Conservation (phyloP, 805 yeast species). For the Soucietia sequanensis region DNA sequence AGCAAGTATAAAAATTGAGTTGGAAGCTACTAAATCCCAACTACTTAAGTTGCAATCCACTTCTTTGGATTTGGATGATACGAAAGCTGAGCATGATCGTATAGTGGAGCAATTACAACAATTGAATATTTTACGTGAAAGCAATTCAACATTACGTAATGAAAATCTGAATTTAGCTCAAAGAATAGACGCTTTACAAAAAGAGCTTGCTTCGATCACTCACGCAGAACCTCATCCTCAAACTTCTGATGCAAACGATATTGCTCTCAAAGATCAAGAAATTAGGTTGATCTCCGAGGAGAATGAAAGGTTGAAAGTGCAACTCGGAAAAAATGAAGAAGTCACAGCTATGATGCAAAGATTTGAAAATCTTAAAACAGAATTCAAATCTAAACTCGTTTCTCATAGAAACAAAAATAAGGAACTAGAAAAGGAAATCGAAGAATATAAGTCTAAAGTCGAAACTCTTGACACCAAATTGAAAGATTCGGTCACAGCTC, state of each 20-base stretch:
- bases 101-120: constrained; percentile 57
- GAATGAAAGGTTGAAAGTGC: constrained; percentile 50
- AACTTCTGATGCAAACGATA: not conserved
- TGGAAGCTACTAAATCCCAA: constrained; percentile 53
- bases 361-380: constrained; percentile 27
- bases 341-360: constrained; percentile 28
- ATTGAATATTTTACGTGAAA: constrained; percentile 62
- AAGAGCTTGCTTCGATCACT: constrained; percentile 26
- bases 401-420: constrained; percentile 22
- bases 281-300: constrained; percentile 50
- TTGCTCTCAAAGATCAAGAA: constrained; percentile 50
- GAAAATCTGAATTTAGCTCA: constrained; percentile 35
- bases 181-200: constrained; percentile 36
- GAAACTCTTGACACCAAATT: constrained; percentile 5
- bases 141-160: constrained; percentile 60
- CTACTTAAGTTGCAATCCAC: constrained; percentile 26
- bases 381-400: constrained; percentile 22
- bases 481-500: constrained; percentile 3
- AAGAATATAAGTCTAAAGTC: constrained; percentile 11
- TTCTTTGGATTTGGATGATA: constrained; percentile 21
- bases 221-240: constrained; percentile 38
- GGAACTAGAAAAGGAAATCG: constrained; percentile 14
- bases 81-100: constrained; percentile 44
- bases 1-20: constrained; percentile 45
- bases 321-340: constrained; percentile 29